Evolutionary conservation across 345 rosid genomes (phyloP), one percentile per base, ranked within the genome.

Genomic region (Adansonia digitata): DNA sequence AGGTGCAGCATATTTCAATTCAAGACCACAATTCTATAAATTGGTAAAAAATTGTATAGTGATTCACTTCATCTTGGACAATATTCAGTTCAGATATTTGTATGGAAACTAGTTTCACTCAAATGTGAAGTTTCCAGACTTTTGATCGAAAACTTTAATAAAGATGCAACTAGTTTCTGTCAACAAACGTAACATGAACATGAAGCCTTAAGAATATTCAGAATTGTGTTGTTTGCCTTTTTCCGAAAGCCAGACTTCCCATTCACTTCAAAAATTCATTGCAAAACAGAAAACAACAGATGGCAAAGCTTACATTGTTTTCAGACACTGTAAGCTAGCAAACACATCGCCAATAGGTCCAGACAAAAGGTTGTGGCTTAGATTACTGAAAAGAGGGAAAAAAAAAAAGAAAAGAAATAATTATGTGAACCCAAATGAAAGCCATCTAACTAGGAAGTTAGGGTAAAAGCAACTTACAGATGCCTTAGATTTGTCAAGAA

Each of bases 331-430:
- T 64, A 95, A 70, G 72, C 87, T 92, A 64, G 81, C 69, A 76
- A 95, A 95, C 84, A 92, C 93, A 79, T 90, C 83, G 78, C 98
- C 98, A 81, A 95, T 79, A 27, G 96, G 89, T 83, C 98, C 97
- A 53, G 90, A 84, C 56, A 95, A 81, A 27, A 73, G 67, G 70
- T 94, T 95, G 84, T 86, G 94, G 87, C 97, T 92, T 78, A 95
- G 79, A 80, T 95, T 95, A 87, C 99, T 95, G 84, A 76, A 82
- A 79, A 63, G 60, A 45, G 10, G 10, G 45, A 40, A 40, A 40
- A 40, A 53, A 53, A 53, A 6, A 20, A 7, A 35, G 74, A 17
- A 60, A 74, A 27, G 2, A 9, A 67, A 24, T n/a, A 68, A 11
- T 60, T 72, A 43, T 49, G 20, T 20, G 42, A 73, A 69, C 60